Evolutionary conservation across 2,329 filamentous ascomycete genomes (phyloP), one percentile per base, ranked within the genome.

Genomic region (Neurospora sp.): DNA sequence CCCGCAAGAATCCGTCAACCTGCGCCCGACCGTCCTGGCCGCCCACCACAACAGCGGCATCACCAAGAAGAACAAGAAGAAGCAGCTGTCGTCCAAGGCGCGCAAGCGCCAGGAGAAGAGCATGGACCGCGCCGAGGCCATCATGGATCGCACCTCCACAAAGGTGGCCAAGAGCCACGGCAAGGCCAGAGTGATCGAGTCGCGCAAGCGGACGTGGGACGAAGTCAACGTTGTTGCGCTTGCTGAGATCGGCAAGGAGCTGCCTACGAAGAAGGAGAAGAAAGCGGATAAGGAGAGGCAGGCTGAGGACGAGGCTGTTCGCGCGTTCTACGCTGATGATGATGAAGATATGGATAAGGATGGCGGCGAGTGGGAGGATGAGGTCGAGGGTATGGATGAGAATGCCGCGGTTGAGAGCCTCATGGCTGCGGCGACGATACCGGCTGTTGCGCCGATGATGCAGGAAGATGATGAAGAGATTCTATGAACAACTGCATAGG

Each of bases 1-100:
- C 11, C 86, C 88, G 1, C 73, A 79, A 23, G 81, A 84, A 66
- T 80, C 83, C 8, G 78, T 80, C 70, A 81, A 85, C 72, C 78
- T 82, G 71, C 86, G 89, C 4, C 87, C 89, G 38, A 89, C 91
- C n/a, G 84, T 92, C 19, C 87, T 93, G 52, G 87, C 88, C 46
- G 87, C 90, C 17, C 90, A 91, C 74, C 87, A 89, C 77, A 81
- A 83, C 1, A 85, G 89, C 19, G 92, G 92, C 38, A 84, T 95
- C 10, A 81, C 82, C 69, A 93, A 92, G 79, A 92, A 90, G 80
- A 76, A 82, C 72, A 91, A 88, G 78, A 87, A 87, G 76, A 74
- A 80, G n/a, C 80, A 83, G 8, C 75, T 87, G 77, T 89, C 86
- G 74, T 79, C 82, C 73, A 86, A 83, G 77, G 87, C 87, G 3